These are phyloP conservation scores for Ulota crispa DNA, from an alignment of 225 moss, liverwort and hornwort genomes.

Conservation along the genomic window DNA sequence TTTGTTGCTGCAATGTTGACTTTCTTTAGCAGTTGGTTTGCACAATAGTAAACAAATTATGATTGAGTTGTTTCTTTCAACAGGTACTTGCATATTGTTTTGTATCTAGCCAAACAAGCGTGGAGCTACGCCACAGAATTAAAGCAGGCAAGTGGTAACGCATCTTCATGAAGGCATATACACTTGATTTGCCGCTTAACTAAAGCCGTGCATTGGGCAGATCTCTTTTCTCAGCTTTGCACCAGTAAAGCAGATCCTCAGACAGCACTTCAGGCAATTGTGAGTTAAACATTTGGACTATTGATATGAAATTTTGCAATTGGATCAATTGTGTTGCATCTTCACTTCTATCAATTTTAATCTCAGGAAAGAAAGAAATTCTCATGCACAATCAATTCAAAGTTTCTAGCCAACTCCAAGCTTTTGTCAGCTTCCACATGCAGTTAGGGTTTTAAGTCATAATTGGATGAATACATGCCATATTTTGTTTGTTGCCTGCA, in stretches of 20 bases:
- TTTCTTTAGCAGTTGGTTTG: background rate
- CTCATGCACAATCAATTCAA: too few relatives aligned
- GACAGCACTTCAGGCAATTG: conserved; percentile 88
- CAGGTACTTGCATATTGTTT: conserved; percentile 88
- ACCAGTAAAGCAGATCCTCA: conserved; percentile 78
- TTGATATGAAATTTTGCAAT: background rate
- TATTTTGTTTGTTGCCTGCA: too few relatives aligned
- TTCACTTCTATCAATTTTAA: too few relatives aligned
- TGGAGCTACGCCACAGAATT: conserved; percentile 98
- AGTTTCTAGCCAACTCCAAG: too few relatives aligned
- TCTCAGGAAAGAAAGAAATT: too few relatives aligned
- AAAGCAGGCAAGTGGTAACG: conserved; percentile 58
- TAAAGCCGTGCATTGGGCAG: conserved; percentile 95
- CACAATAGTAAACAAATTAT: background rate
- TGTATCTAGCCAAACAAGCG: conserved; percentile 86
- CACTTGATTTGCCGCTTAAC: conserved; percentile 90
- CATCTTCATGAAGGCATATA: conserved; percentile 65
- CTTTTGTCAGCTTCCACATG: too few relatives aligned
- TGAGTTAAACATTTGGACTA: conserved; percentile 36
- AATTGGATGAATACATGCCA: too few relatives aligned
- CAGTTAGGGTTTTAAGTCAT: too few relatives aligned
- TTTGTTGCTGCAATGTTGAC: background rate
- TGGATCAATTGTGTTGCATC: conserved; percentile 6
- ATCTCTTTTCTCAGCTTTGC: conserved; percentile 82
- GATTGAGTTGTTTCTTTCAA: background rate